These are phyloP conservation scores for Eucalyptus melliodora DNA, from an alignment of 345 rosid species.

Conservation along the genomic window DNA sequence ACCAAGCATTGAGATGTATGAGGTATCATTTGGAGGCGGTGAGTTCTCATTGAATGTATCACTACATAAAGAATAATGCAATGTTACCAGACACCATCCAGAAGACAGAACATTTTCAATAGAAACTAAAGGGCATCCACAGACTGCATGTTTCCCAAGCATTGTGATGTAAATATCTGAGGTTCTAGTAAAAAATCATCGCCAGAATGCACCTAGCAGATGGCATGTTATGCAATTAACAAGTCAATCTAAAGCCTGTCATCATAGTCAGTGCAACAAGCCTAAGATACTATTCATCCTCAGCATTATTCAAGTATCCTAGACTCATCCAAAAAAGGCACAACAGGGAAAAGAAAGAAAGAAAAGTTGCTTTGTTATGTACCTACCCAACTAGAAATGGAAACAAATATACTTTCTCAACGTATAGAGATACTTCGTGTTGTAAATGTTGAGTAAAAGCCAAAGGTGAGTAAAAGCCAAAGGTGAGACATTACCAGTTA, in stretches of 20 bases:
- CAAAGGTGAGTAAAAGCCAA: background rate
- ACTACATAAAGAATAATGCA: conserved; percentile 25
- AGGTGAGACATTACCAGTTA: conserved; percentile 54
- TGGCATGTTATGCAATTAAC: background rate
- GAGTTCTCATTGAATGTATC: conserved; percentile 90
- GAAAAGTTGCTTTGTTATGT: background rate
- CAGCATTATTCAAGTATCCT: background rate
- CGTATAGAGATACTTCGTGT: background rate
- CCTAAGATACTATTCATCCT: background rate
- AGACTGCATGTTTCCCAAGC: background rate
- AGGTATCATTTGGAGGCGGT: conserved; percentile 72
- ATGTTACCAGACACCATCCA: background rate
- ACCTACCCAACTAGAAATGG: background rate
- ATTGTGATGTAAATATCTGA: background rate
- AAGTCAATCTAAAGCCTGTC: background rate
- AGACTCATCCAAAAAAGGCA: background rate
- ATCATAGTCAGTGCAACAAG: background rate
- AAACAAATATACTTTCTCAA: background rate
- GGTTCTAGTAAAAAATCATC: background rate
- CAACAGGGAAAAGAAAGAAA: background rate
- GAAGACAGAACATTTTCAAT: background rate
- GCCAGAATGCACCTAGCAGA: background rate
- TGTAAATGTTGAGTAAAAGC: background rate
- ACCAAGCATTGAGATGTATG: conserved; percentile 71
- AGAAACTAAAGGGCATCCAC: background rate